phyloP scores from a whole-genome alignment of 2,329 filamentous ascomycete genomes.

The Fusarium albidum region DNA sequence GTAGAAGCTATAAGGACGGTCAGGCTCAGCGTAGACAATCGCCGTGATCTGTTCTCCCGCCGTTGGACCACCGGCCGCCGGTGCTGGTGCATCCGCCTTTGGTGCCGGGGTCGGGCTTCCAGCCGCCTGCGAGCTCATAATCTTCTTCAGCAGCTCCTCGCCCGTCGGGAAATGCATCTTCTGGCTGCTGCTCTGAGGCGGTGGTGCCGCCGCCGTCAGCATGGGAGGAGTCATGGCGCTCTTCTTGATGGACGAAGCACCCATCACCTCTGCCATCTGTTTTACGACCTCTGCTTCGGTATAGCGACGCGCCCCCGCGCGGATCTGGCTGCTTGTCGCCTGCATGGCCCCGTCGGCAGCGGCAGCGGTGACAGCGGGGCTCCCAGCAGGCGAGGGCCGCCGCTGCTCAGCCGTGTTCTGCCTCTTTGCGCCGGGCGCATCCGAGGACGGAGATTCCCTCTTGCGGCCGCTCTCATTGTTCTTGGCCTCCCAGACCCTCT shows the following conservation, averaged over 20 bases:
- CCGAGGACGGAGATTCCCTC: slow-evolving; percentile 16
- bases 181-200: not conserved
- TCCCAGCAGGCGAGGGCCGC: not conserved
- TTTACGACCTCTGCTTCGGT: slow-evolving; percentile 31
- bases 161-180: slow-evolving; percentile 20
- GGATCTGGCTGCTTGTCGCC: not conserved
- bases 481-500: slow-evolving; percentile 42
- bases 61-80: not conserved
- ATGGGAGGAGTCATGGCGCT: slow-evolving; percentile 8
- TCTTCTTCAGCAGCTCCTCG: slow-evolving; percentile 24
- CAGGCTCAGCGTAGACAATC: slow-evolving; percentile 28
- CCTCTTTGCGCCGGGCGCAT: slow-evolving; percentile 12
- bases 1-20: slow-evolving; percentile 26
- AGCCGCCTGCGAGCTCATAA: slow-evolving; percentile 5
- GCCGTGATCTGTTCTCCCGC: slow-evolving; percentile 14
- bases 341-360: not conserved
- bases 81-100: not conserved
- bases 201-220: not conserved
- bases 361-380: not conserved
- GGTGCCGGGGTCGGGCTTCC: slow-evolving; percentile 7
- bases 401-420: slow-evolving; percentile 1
- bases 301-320: slow-evolving; percentile 25
- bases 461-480: slow-evolving; percentile 12
- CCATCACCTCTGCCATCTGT: slow-evolving; percentile 15
- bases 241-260: slow-evolving; percentile 6